Evolutionary conservation across 177 flowering plant species (phyloP).

Genomic region (Vitis hybrid): DNA sequence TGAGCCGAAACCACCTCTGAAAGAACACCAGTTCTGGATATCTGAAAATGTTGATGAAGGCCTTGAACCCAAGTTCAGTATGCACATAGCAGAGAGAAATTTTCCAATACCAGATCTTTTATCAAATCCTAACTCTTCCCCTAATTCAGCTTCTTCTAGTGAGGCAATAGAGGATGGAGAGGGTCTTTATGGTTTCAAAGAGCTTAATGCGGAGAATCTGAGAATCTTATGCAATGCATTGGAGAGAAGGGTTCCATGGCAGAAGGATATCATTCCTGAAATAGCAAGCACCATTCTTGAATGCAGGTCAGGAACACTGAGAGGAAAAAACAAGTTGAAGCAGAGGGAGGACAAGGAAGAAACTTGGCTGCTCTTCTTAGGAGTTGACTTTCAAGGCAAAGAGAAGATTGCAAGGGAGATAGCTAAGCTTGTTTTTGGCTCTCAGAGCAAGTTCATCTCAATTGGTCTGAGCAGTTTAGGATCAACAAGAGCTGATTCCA

Average conservation of each 20-base stretch:
- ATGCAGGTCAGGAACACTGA: constrained; percentile 32
- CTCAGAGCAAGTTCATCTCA: constrained; percentile 27
- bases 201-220: constrained; percentile 26
- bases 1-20: constrained; percentile 18
- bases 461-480: constrained; percentile 25
- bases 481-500: constrained; percentile 16
- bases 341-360: constrained; percentile 22
- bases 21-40: constrained; percentile 34
- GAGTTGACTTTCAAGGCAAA: constrained; percentile 29
- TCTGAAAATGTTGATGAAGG: constrained; percentile 7
- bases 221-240: constrained; percentile 21
- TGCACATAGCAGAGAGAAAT: constrained; percentile 8
- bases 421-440: constrained; percentile 40
- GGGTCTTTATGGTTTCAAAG: constrained; percentile 24
- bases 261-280: constrained; percentile 28
- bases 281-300: constrained; percentile 33
- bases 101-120: constrained; percentile 41
- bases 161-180: constrained; percentile 33
- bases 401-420: constrained; percentile 34
- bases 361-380: constrained; percentile 37
- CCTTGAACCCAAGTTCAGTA: constrained; percentile 12
- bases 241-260: constrained; percentile 35
- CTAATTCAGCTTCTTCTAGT: constrained; percentile 51
- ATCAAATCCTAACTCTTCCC: constrained; percentile 50
- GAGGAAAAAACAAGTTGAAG: constrained; percentile 8